Conservation (phyloP, 2,329 filamentous ascomycete genomes). For the Aspergillus pseudonomiae region DNA sequence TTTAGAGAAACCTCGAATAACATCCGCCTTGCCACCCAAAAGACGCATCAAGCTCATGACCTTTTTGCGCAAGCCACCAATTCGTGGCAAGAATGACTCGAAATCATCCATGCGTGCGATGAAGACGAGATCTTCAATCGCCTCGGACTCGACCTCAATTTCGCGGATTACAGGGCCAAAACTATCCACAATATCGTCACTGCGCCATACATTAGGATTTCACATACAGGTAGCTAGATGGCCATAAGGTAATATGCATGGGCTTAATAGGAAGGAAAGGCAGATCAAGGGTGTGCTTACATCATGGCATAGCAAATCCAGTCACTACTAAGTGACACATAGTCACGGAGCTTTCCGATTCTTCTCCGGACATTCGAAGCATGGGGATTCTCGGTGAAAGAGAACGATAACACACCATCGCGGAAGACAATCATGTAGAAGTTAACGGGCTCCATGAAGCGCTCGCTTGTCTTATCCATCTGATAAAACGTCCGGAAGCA, state of each 20-base stretch:
- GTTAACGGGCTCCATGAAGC: constrained; percentile 92
- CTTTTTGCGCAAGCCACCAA: constrained; percentile 89
- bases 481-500: constrained; percentile 94
- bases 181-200: constrained; percentile 94
- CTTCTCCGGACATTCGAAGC: constrained; percentile 86
- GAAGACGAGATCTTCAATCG: constrained; percentile 94
- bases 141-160: constrained; percentile 85
- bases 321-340: constrained; percentile 90
- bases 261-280: not conserved
- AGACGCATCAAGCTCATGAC: constrained; percentile 92
- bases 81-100: constrained; percentile 79
- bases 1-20: constrained; percentile 96
- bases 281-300: constrained; percentile 52
- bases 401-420: constrained; percentile 93
- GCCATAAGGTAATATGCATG: constrained; percentile 8
- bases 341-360: constrained; percentile 91
- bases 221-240: not conserved
- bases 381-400: constrained; percentile 84
- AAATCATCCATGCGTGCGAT: constrained; percentile 89
- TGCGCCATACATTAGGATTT: constrained; percentile 36
- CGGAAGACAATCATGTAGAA: constrained; percentile 97
- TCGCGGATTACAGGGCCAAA: constrained; percentile 88
- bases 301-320: constrained; percentile 99
- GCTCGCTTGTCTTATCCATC: constrained; percentile 73
- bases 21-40: constrained; percentile 95